Conservation (phyloP, 495 filamentous ascomycete genomes). For the Aspergillus wentii region DNA sequence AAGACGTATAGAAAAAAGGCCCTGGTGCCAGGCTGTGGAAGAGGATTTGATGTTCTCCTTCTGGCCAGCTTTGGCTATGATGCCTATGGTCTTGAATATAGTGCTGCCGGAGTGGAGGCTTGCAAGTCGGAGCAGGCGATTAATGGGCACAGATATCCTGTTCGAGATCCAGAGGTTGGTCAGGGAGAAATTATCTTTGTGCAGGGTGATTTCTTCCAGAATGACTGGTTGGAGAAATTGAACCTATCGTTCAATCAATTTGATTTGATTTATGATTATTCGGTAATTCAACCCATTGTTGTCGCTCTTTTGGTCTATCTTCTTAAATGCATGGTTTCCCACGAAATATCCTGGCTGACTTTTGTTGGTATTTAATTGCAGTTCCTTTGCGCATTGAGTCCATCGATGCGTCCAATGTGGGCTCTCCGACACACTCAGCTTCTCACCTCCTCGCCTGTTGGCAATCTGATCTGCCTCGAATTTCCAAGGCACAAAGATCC, state of each 20-base stretch:
- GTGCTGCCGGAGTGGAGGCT: constrained; percentile 47
- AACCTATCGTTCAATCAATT: constrained; percentile 49
- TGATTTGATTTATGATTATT: constrained; percentile 84
- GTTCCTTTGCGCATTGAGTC: constrained; percentile 79
- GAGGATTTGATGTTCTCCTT: constrained; percentile 69
- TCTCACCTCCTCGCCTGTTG: constrained; percentile 58
- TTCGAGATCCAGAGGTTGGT: constrained; percentile 36
- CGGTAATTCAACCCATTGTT: constrained; percentile 43
- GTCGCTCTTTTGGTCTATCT: constrained; percentile 5
- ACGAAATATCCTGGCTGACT: too few species aligned
- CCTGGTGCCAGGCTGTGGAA: constrained; percentile 69
- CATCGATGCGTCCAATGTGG: constrained; percentile 62
- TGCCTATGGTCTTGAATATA: constrained; percentile 67
- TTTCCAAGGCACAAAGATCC: constrained; percentile 70
- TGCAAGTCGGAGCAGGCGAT: constrained; percentile 45
- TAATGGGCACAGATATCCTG: constrained; percentile 39
- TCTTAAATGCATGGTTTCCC: too few species aligned
- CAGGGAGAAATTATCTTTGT: constrained; percentile 57
- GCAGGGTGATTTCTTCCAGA: constrained; percentile 67
- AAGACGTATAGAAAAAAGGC: constrained; percentile 41
- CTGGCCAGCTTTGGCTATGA: constrained; percentile 69
- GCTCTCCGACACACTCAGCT: constrained; percentile 60
- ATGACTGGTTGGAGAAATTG: constrained; percentile 49
- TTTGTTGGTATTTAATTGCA: too few species aligned
- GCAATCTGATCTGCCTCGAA: constrained; percentile 71